phyloP scores from a whole-genome alignment of 768 basidiomycete species.

The Serendipita indica region DNA sequence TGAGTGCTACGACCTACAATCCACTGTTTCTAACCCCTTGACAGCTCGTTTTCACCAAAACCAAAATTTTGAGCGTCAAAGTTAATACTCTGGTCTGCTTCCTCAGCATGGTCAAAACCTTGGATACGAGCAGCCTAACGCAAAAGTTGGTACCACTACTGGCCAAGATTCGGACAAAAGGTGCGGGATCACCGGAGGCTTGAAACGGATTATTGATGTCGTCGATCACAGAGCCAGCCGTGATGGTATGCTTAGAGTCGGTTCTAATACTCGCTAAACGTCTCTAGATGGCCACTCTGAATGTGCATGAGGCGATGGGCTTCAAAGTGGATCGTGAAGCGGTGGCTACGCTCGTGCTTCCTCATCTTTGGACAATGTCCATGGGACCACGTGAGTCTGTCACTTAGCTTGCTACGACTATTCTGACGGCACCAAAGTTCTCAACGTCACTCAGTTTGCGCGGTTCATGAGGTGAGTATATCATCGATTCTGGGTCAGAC shows the following conservation, averaged over 20 bases:
- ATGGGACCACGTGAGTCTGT: constrained; percentile 73
- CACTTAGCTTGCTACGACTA: constrained; percentile 18
- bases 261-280: not conserved
- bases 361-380: constrained; percentile 92
- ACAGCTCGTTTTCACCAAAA: constrained; percentile 86
- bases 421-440: constrained; percentile 18
- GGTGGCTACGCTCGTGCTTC: constrained; percentile 73
- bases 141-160: constrained; percentile 91
- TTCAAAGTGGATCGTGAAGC: constrained; percentile 87
- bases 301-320: constrained; percentile 93
- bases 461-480: constrained; percentile 64
- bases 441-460: constrained; percentile 56
- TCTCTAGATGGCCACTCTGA: constrained; percentile 65
- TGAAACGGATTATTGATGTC: not conserved
- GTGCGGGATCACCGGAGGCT: constrained; percentile 11
- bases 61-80: constrained; percentile 78
- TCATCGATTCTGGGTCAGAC: constrained; percentile 38
- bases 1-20: constrained; percentile 29
- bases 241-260: constrained; percentile 47
- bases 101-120: constrained; percentile 71
- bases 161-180: constrained; percentile 85
- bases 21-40: not conserved
- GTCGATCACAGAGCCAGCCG: constrained; percentile 52
- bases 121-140: constrained; percentile 83
- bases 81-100: constrained; percentile 78